These are phyloP conservation scores for Dimocarpus longan DNA, from an alignment of 345 rosid species.

Conservation along the genomic window DNA sequence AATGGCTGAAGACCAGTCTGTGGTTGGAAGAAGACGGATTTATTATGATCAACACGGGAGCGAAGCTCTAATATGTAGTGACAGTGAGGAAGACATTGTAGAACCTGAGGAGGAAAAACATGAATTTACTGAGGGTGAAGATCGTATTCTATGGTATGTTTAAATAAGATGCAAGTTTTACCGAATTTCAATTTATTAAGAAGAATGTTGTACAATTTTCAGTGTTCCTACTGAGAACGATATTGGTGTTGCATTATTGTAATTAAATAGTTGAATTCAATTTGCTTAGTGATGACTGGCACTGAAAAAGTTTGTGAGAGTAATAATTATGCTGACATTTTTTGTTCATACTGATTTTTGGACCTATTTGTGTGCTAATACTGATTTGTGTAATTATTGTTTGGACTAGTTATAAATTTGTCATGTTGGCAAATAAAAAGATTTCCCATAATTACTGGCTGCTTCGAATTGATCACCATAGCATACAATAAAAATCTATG, in stretches of 20 bases:
- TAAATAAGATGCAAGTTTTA: conserved; percentile 7
- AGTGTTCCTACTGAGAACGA: not conserved
- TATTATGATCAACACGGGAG: conserved; percentile 94
- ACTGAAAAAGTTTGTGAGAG: not conserved
- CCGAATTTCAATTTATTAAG: not conserved
- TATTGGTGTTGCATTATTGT: not conserved
- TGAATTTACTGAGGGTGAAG: conserved; percentile 84
- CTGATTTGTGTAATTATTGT: not conserved
- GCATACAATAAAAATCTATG: not conserved
- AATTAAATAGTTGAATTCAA: conserved; percentile 4
- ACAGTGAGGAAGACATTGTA: conserved; percentile 84
- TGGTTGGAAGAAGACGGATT: conserved; percentile 97
- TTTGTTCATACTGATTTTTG: not conserved
- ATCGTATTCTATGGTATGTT: conserved; percentile 76
- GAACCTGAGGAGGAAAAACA: conserved; percentile 85
- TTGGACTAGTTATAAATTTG: not conserved
- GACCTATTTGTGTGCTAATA: not conserved
- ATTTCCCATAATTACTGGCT: not conserved
- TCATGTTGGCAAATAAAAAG: not conserved
- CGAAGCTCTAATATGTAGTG: conserved; percentile 94
- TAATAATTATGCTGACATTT: not conserved
- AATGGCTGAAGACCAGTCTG: conserved; percentile 99
- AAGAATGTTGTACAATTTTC: not conserved
- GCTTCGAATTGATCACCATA: not conserved
- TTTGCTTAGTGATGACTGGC: not conserved